Base-by-base conservation (phyloP, 2,329 filamentous ascomycete species). In the Fusarium sp. region DNA sequence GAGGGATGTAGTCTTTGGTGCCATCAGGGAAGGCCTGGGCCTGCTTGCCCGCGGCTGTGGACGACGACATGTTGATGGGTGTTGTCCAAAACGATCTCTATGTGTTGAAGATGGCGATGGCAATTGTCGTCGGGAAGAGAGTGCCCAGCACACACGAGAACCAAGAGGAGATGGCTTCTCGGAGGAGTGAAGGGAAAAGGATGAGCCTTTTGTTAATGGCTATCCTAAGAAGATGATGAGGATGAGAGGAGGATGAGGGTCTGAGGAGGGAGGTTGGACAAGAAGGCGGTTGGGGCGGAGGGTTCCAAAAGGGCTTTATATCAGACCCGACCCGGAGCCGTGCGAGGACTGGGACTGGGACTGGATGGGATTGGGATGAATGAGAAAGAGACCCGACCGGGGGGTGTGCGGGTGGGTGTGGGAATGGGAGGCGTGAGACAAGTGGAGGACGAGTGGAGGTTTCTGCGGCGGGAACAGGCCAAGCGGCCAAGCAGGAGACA, bases 1-100 rank as follows among this genome's bases (percentile, higher is more conserved):
- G 82, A 69, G 88, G 88, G 77, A 87, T 84, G 81, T 89, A 88
- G 77, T 90, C 88, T 71, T 84, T 87, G 60, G 88, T 90, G 82
- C 88, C 88, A 78, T 90, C 88, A 32, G 84, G 82, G 73, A 86
- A 84, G 79, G 83, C 81, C 71, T 83, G 70, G 81, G 79, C 80
- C 77, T 73, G 62, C 64, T 79, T 81, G 67, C 81, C 81, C 73
- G 82, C 81, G 68, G 83, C 78, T 66, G 84, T 80, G 37, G 85
- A 83, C 64, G 85, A 81, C 73, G 86, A 81, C 79, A 82, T 84
- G 52, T 50, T 76, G 67, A 64, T 48, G 60, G 32, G 25, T 34
- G 32, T 27, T 45, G 60, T 48, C 66, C 30, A 67, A 50, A 43
- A 32, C 20, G 39, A 54, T 63, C 52, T 65, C 35, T 52, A 27